Evolutionary conservation across 768 basidiomycete genomes (phyloP), one percentile per base, ranked within the genome.

Genomic region (Leucocoprinus sp.): DNA sequence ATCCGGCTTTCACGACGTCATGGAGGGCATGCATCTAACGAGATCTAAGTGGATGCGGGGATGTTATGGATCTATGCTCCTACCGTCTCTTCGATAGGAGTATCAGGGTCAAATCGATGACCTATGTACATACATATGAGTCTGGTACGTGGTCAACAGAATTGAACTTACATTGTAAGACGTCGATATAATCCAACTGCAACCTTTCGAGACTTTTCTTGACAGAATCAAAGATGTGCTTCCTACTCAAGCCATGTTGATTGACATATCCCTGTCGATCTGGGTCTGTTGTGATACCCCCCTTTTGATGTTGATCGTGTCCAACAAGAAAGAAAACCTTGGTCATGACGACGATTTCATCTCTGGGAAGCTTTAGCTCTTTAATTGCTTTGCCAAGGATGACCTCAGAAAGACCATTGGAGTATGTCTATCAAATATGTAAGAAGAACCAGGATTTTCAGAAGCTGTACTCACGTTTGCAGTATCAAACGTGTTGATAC

Each of bases 321-420:
- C 52, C 57, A 8, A 70, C 65, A 6, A 59, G 52, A 21, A 53
- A 58, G 46, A 52, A 67, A 5, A 71, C 50, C 64, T 90, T 88
- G 39, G 87, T 85, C 69, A 88, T 72, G 15, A 89, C 74, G 15
- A 89, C 84, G 37, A 88, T 76, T 51, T 82, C 76, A n/a, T 82
- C 80, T 2, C 86, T 74, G 12, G 83, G 83, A 5, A 84, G 65
- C 18, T 78, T 59, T 49, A 75, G 69, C 50, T 75, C 56, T 54
- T 82, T 82, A 64, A 90, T 78, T 1, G 78, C 82, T 52, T 82
- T 80, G 5, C 84, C 84, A 19, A 86, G 65, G 43, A 85, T 71
- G 42, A 73, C 55, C 56, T 88, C 86, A 0, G 78, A 80, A 3
- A 67, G 60, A 1, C 82, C 82, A 52, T 82, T 78, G 0, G 78